Base-by-base conservation (phyloP, 345 rosid genomes). In the Salix arbutifolia region DNA sequence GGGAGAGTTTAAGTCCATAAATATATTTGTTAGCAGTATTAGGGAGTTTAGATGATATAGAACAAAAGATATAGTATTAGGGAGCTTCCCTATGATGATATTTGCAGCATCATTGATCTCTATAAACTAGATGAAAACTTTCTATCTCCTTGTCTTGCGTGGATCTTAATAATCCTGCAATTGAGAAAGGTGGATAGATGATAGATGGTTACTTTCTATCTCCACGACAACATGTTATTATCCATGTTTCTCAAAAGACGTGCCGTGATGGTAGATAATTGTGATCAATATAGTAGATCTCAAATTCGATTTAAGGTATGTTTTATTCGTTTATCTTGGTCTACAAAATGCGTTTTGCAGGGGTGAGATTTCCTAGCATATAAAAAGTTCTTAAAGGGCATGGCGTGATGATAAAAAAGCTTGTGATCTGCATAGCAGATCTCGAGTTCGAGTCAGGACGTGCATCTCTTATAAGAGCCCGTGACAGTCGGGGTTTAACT, bases 401-500 rank as follows among this genome's bases (percentile, higher is more conserved):
- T n/a, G n/a, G n/a, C 5, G 33, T 31, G 33, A 31, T 31, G 5
- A 4, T 1, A 31, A 0, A 0, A 31, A 3, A 0, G 33, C 4
- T 31, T 31, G 5, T 0, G 33, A 4, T 31, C 5, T 31, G 5
- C 33, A 31, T 5, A 31, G 0, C 37, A 33, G 0, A 1, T 33
- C 1, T 33, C 0, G 1, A 33, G 5, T 33, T 33, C 37, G 6
- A 33, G 7, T 33, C 6, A 33, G 7, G 37, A 33, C 0, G 1
- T 33, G 6, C 1, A 33, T 4, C 5, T 5, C 1, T 33, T 33
- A 5, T 33, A 33, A 33, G 1, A 33, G 0, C 0, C 0, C 5
- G 6, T 0, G 37, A 33, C 0, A 33, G 4, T 4, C 0, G 0
- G 1, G 6, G 7, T 5, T 5, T 33, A 4, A 33, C 6, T 33